Conservation (phyloP, 140 eudicot genomes). For the Cichorium intybus region DNA sequence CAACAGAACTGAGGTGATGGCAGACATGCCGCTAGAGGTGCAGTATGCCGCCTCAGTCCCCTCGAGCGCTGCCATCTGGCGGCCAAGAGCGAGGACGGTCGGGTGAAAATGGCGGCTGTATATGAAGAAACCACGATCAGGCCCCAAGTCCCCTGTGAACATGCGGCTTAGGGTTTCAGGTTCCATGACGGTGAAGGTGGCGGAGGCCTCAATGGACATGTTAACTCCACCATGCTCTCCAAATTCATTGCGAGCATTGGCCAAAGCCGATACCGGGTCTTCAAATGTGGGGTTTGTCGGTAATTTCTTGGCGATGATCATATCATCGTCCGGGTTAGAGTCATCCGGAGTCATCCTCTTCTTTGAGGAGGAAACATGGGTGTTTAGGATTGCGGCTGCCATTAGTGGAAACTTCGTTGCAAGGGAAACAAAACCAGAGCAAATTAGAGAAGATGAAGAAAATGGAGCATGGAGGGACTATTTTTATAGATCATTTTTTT, state of each 20-base stretch:
- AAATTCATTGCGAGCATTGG: slow-evolving; percentile 84
- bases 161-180: slow-evolving; percentile 85
- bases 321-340: slow-evolving; percentile 8
- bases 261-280: slow-evolving; percentile 70
- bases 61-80: slow-evolving; percentile 91
- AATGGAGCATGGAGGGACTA: background rate
- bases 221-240: slow-evolving; percentile 99
- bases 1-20: slow-evolving; percentile 66
- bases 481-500: slow-evolving; percentile 18
- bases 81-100: slow-evolving; percentile 83
- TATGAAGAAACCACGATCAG: slow-evolving; percentile 76
- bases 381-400: slow-evolving; percentile 30
- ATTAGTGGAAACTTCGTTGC: slow-evolving; percentile 11
- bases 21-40: slow-evolving; percentile 95
- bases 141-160: slow-evolving; percentile 89
- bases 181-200: slow-evolving; percentile 98
- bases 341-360: slow-evolving; percentile 46
- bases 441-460: background rate
- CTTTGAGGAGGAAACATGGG: slow-evolving; percentile 1
- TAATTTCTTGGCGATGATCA: slow-evolving; percentile 15
- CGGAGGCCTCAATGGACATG: slow-evolving; percentile 99
- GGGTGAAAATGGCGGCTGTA: slow-evolving; percentile 98
- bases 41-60: slow-evolving; percentile 98
- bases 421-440: background rate
- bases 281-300: slow-evolving; percentile 36